Evolutionary conservation across 2,329 filamentous ascomycete genomes (phyloP).

Genomic region (Neoscytalidium dimidiatum): DNA sequence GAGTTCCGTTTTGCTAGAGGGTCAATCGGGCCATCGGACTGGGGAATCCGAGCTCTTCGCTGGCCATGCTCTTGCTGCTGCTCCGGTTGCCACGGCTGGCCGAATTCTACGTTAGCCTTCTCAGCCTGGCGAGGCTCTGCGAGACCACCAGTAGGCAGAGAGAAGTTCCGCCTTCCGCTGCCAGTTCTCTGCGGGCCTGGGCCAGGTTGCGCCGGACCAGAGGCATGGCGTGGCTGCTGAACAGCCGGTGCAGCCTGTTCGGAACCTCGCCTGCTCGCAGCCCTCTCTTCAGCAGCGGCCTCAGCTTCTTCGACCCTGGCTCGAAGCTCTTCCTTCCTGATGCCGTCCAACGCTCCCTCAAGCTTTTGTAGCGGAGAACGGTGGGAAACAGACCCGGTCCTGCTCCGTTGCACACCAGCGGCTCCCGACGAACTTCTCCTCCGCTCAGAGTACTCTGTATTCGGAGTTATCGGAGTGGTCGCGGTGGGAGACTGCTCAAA

Average conservation of each 20-base stretch:
- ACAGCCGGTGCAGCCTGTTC: background rate
- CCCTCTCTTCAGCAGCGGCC: slow-evolving; percentile 66
- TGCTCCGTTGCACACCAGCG: slow-evolving; percentile 21
- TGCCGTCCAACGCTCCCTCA: slow-evolving; percentile 85
- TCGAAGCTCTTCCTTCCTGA: slow-evolving; percentile 94
- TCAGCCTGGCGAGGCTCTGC: slow-evolving; percentile 13
- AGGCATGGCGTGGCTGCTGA: background rate
- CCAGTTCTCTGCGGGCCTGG: background rate
- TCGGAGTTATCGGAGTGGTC: background rate
- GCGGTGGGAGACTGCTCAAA: slow-evolving; percentile 5
- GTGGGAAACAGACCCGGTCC: slow-evolving; percentile 68
- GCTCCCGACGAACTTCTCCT: slow-evolving; percentile 26
- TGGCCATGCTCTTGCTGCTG: slow-evolving; percentile 2
- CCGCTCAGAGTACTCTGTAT: slow-evolving; percentile 17
- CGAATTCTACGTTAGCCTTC: slow-evolving; percentile 10
- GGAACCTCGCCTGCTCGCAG: slow-evolving; percentile 28
- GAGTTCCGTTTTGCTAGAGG: background rate
- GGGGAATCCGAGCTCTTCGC: background rate
- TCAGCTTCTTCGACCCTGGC: slow-evolving; percentile 84
- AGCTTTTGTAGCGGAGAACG: slow-evolving; percentile 91
- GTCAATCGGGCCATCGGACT: slow-evolving; percentile 20
- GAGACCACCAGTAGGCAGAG: slow-evolving; percentile 1
- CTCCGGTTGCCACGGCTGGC: background rate
- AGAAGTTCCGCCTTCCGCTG: slow-evolving; percentile 5
- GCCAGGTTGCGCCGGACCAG: background rate